Base-by-base conservation (phyloP, 768 basidiomycete species). In the Mycena epipterygia region DNA sequence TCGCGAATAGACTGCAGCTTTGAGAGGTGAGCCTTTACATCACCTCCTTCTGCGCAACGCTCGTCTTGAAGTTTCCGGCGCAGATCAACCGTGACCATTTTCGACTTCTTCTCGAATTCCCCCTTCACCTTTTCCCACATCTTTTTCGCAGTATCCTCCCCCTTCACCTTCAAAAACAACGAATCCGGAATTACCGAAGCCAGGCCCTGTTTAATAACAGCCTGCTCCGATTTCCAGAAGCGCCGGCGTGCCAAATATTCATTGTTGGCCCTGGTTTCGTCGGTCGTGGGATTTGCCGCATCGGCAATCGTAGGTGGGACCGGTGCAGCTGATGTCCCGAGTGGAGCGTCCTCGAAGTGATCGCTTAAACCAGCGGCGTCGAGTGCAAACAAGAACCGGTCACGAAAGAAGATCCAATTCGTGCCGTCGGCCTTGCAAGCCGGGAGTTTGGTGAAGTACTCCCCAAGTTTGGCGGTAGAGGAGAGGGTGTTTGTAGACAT, bases 61-160 rank as follows among this genome's bases (percentile, higher is more conserved):
- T 52, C 46, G 6, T 76, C 65, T 46, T 78, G 75, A n/a, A 81
- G 65, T 7, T 64, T 29, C 4, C 64, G 60, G 2, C 73, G 44
- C 6, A 80, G 68, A 64, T 78, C 74, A 5, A 77, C 71, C 42
- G 70, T 56, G 29, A 78, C 70, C 67, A 68, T 68, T n/a, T 69
- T 49, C 3, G 71, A 74, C n/a, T 74, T 75, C 17, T 64, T 62
- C 67, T 80, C n/a, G n/a, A n/a, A n/a, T n/a, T n/a, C n/a, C n/a
- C n/a, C n/a, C n/a, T n/a, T n/a, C n/a, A n/a, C n/a, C 74, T 67
- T 70, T 7, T 46, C 44, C 46, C n/a, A 81, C 25, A 11, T 67
- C 67, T 6, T 41, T 46, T 16, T 23, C 11, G 72, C 74, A 0
- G 55, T 71, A 30, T 25, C 25, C 27, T 56, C 27, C 4, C 27